Conservation (phyloP, 2,329 filamentous ascomycete genomes). For the Torrubiellomyces zombiae region DNA sequence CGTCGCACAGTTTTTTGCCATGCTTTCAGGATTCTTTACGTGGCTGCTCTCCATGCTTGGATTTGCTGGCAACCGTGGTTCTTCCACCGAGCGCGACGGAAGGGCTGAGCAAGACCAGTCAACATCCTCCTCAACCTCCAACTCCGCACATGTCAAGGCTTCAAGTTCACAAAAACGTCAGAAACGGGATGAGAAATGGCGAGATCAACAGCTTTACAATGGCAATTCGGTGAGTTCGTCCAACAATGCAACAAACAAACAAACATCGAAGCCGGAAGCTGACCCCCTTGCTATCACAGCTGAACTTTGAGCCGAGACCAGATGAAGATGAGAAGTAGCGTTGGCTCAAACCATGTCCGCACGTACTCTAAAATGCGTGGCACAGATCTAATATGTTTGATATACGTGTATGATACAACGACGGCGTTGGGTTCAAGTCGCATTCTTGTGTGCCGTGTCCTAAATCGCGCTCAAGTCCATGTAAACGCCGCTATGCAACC, state of each 20-base stretch:
- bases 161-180: conserved; percentile 12
- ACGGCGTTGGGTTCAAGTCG: too few relatives aligned
- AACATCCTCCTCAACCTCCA: too few relatives aligned
- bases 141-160: conserved; percentile 9
- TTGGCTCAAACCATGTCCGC: too few relatives aligned
- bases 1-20: conserved; percentile 13
- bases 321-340: conserved; percentile 36
- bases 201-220: conserved; percentile 67
- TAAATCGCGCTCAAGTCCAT: too few relatives aligned
- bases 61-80: conserved; percentile 7
- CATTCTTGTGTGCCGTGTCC: too few relatives aligned
- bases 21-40: conserved; percentile 17
- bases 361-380: too few relatives aligned
- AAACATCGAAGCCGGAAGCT: too few relatives aligned
- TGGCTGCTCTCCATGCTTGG: conserved; percentile 19
- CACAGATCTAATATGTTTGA: too few relatives aligned
- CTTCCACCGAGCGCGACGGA: too few relatives aligned
- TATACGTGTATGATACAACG: too few relatives aligned
- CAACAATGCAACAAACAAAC: background rate
- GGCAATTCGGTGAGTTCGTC: conserved; percentile 58
- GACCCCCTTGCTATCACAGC: conserved; percentile 25
- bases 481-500: too few relatives aligned
- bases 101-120: conserved; percentile 3
- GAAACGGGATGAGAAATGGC: conserved; percentile 34
- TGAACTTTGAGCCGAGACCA: conserved; percentile 52